These are phyloP conservation scores for Scortechinia acanthostroma DNA, from an alignment of 2,329 filamentous ascomycete species.

Conservation along the genomic window DNA sequence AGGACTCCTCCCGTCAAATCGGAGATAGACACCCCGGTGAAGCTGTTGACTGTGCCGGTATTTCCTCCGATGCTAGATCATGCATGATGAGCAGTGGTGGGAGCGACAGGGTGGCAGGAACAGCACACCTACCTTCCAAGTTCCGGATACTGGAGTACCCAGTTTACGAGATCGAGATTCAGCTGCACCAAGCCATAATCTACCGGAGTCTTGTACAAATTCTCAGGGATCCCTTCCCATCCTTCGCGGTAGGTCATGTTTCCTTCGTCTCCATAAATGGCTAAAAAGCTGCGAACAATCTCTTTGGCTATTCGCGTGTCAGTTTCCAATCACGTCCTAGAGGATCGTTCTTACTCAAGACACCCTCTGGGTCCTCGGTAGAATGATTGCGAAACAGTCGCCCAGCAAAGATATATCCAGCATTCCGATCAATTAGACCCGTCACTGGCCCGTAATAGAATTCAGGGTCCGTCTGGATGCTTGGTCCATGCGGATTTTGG, in stretches of 20 bases:
- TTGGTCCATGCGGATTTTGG: conserved; percentile 35
- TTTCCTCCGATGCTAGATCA: conserved; percentile 38
- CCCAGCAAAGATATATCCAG: conserved; percentile 33
- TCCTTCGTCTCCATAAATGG: conserved; percentile 27
- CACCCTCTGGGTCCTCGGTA: conserved; percentile 24
- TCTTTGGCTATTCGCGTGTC: conserved; percentile 19
- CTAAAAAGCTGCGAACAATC: conserved; percentile 35
- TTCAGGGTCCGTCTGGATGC: conserved; percentile 37
- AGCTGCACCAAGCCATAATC: conserved; percentile 36
- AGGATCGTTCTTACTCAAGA: not conserved
- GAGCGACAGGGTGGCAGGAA: conserved; percentile 4
- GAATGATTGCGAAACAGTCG: conserved; percentile 35
- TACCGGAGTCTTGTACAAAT: conserved; percentile 35
- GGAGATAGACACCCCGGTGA: conserved; percentile 32
- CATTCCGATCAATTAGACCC: conserved; percentile 37
- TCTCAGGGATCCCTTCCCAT: conserved; percentile 40
- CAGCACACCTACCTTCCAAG: conserved; percentile 16
- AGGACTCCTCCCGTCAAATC: conserved; percentile 34
- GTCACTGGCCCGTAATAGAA: conserved; percentile 46
- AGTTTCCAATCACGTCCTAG: conserved; percentile 1
- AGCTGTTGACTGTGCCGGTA: conserved; percentile 38
- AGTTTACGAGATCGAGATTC: conserved; percentile 26
- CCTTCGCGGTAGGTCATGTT: conserved; percentile 32
- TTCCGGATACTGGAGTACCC: conserved; percentile 27
- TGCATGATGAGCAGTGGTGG: too few relatives aligned